A percentile compares a stretch with the other conserved stretches of the same genome.
These are phyloP conservation scores for Micromonas pusilla DNA, from an alignment of 139 green algal genomes.

Conservation along the genomic window DNA sequence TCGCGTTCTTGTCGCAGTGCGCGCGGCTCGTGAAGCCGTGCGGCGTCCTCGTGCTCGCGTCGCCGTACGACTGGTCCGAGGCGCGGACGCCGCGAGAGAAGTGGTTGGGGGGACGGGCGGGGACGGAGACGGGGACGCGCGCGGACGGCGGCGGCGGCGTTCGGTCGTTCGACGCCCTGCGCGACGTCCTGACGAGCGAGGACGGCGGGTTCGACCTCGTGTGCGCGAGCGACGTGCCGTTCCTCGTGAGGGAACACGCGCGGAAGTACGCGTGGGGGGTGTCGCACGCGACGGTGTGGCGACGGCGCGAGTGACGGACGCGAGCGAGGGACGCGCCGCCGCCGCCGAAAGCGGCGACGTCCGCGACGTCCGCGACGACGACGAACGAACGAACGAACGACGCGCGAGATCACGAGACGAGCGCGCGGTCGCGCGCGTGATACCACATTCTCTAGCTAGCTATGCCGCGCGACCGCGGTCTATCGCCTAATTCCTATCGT, in stretches of 20 bases:
- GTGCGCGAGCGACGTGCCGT: slow-evolving; percentile 45
- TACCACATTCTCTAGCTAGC: no score
- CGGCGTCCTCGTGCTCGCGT: slow-evolving; percentile 48
- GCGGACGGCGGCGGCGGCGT: no score
- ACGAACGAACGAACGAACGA: no score
- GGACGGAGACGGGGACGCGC: neutral
- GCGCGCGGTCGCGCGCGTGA: no score
- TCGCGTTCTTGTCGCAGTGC: slow-evolving; percentile 44
- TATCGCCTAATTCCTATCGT: no score
- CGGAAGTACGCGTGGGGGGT: slow-evolving; percentile 54
- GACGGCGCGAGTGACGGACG: neutral
- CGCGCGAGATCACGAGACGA: no score
- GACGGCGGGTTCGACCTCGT: slow-evolving; percentile 20
- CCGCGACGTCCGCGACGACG: no score
- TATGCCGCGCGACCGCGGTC: no score
- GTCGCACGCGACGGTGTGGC: neutral
- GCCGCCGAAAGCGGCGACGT: no score
- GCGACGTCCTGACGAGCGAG: neutral
- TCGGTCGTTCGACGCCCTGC: neutral
- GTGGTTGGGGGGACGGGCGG: slow-evolving; percentile 19
- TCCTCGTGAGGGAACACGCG: slow-evolving; percentile 53
- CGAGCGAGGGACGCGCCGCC: no score
- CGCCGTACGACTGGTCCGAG: slow-evolving; percentile 64
- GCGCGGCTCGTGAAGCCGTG: slow-evolving; percentile 47
- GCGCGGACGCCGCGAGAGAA: slow-evolving; percentile 29